Percentiles rank a stretch among this genome's conserved stretches.
Conservation (phyloP, 805 yeast species). For the Metschnikowia hibisci region DNA sequence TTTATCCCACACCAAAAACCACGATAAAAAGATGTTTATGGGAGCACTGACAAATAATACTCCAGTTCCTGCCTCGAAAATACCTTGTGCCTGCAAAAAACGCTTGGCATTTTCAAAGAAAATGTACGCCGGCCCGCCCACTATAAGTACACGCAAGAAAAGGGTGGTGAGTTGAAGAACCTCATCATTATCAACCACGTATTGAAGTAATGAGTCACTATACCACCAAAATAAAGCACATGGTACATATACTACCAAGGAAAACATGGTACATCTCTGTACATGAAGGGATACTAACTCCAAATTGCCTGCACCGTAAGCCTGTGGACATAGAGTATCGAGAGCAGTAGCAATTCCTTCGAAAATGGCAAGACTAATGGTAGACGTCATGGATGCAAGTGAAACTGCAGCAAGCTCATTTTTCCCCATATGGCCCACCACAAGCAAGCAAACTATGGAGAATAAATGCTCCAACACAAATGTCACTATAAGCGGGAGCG, state of each 20-base stretch:
- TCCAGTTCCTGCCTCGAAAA: conserved; percentile 46
- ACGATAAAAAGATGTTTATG: conserved; percentile 36
- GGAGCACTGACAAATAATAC: conserved; percentile 41
- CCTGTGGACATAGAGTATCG: conserved; percentile 45
- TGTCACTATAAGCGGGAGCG: conserved; percentile 39
- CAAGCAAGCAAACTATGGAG: conserved; percentile 39
- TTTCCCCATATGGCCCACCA: conserved; percentile 44
- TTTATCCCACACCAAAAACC: conserved; percentile 42
- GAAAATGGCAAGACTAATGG: conserved; percentile 42
- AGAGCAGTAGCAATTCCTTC: conserved; percentile 46
- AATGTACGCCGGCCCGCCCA: conserved; percentile 43
- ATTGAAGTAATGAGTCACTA: conserved; percentile 25
- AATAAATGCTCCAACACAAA: conserved; percentile 43
- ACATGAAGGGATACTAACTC: conserved; percentile 36
- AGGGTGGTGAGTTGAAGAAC: conserved; percentile 33
- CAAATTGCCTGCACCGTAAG: conserved; percentile 41
- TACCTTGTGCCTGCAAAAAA: conserved; percentile 44
- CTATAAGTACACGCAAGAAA: conserved; percentile 32
- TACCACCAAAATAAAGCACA: conserved; percentile 42
- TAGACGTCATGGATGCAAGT: conserved; percentile 42
- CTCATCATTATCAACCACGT: conserved; percentile 30
- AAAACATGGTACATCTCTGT: conserved; percentile 35
- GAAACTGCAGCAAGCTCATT: conserved; percentile 45
- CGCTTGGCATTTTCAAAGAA: conserved; percentile 40
- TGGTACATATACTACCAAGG: conserved; percentile 34